Conservation (phyloP, 208 protist species). For the Porcisia deanei region DNA sequence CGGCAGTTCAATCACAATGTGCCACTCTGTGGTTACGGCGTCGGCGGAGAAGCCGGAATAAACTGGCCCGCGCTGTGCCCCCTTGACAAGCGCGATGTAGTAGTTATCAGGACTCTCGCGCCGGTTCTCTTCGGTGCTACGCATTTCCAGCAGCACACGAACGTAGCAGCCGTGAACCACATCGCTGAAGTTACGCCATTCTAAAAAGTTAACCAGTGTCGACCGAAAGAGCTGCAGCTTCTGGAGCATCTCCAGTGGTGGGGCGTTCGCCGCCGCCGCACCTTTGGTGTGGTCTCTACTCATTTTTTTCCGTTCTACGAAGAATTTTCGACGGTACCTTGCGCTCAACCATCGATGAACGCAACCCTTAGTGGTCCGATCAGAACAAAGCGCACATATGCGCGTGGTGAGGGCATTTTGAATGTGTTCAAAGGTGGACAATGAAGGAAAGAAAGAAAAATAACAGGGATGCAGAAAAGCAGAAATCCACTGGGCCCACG, state of each 20-base stretch:
- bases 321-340: neutral
- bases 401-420: neutral
- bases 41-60: constrained; percentile 92
- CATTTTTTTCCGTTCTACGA: constrained; percentile 8
- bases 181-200: constrained; percentile 85
- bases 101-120: constrained; percentile 84
- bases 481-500: neutral
- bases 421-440: too few relatives aligned
- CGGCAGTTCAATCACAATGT: constrained; percentile 91
- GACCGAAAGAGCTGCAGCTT: constrained; percentile 89
- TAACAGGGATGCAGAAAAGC: neutral
- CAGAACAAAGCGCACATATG: neutral
- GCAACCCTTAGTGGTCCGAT: too few relatives aligned
- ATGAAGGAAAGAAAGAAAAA: neutral
- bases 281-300: constrained; percentile 9
- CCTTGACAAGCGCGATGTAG: constrained; percentile 89
- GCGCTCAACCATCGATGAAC: neutral
- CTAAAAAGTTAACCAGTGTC: constrained; percentile 82
- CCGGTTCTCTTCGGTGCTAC: constrained; percentile 63
- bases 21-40: constrained; percentile 79
- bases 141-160: constrained; percentile 90
- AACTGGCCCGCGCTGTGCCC: constrained; percentile 61
- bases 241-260: constrained; percentile 68
- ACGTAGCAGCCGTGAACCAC: constrained; percentile 89
- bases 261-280: constrained; percentile 39